phyloP scores from a whole-genome alignment of 768 basidiomycete species.

The Suillus placidus region DNA sequence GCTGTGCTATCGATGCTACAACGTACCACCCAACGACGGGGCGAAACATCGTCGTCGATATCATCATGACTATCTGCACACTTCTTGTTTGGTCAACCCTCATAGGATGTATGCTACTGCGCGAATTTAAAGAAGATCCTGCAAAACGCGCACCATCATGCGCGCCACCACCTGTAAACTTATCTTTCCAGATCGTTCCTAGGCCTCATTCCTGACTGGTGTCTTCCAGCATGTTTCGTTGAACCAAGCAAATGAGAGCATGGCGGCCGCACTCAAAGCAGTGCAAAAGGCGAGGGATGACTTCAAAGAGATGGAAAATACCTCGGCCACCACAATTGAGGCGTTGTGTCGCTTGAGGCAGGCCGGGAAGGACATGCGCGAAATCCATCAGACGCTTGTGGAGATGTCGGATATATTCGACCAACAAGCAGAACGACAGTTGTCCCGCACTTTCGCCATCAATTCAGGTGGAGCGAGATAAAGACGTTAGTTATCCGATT shows the following conservation, averaged over 20 bases:
- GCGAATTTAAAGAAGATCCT: background rate
- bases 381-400: conserved; percentile 36
- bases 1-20: background rate
- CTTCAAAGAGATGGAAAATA: background rate
- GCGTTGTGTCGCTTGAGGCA: background rate
- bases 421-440: background rate
- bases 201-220: background rate
- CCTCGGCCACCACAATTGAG: background rate
- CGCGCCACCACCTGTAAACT: background rate
- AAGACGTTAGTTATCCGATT: background rate
- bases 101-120: background rate
- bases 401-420: conserved; percentile 27
- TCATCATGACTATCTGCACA: background rate
- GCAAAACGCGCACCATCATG: background rate
- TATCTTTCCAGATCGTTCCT: background rate
- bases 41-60: background rate
- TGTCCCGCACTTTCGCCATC: background rate
- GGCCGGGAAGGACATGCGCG: background rate
- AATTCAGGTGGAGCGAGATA: background rate
- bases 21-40: background rate
- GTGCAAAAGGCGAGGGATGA: background rate
- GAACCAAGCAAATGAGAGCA: background rate
- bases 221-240: background rate
- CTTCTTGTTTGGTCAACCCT: background rate
- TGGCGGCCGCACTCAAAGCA: background rate